Conservation (phyloP, 371 early-diverging fungal genomes). For the Catenaria anguillulae region DNA sequence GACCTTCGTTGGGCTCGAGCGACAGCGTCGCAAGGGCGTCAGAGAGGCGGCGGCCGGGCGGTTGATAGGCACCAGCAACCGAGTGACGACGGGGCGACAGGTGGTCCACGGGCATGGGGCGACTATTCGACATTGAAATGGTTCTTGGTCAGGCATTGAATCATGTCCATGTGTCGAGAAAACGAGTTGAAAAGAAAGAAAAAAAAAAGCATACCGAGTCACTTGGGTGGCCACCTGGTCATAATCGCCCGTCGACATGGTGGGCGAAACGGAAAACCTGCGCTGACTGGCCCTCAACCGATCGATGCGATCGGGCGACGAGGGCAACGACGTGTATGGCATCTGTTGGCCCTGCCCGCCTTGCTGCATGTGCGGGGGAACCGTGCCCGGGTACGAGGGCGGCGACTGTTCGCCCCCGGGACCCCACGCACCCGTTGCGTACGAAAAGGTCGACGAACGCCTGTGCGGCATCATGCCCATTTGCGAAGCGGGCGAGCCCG, state of each 20-base stretch:
- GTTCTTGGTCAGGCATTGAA: too few species aligned
- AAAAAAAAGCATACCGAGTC: background rate
- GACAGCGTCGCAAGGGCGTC: background rate
- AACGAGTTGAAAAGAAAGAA: background rate
- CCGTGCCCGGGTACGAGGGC: too few species aligned
- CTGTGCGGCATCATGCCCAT: background rate
- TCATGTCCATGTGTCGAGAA: too few species aligned
- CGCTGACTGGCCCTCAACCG: background rate
- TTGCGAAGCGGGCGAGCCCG: background rate
- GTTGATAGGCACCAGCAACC: constrained; percentile 3
- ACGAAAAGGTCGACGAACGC: background rate
- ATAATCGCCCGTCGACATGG: background rate
- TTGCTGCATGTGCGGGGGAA: background rate
- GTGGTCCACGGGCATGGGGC: background rate
- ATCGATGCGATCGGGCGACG: constrained; percentile 1
- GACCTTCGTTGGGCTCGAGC: background rate
- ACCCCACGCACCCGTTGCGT: background rate
- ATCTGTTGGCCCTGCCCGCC: background rate
- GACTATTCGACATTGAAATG: too few species aligned
- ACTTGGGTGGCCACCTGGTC: background rate
- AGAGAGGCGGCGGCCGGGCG: background rate
- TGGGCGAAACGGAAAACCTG: constrained; percentile 1
- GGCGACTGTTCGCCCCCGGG: background rate
- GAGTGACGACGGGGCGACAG: constrained; percentile 5
- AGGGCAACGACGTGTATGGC: background rate